These are phyloP conservation scores for Agaricus blazei DNA, from an alignment of 768 basidiomycete genomes.

Conservation along the genomic window DNA sequence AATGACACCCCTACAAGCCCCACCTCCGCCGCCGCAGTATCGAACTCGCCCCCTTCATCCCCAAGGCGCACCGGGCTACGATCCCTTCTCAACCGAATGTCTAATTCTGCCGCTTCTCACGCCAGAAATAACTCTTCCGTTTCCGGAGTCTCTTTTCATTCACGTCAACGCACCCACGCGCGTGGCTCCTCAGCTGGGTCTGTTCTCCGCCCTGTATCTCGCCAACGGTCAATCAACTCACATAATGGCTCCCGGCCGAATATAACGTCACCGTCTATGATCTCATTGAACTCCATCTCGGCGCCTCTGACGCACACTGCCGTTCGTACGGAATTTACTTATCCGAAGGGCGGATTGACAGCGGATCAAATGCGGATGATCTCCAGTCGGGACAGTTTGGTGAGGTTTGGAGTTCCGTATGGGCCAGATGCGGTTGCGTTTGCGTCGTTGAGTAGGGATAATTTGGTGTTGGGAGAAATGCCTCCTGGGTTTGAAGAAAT, in stretches of 20 bases:
- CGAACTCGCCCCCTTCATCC: background rate
- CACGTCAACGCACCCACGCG: slow-evolving; percentile 19
- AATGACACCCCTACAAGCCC: background rate
- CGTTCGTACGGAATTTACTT: slow-evolving; percentile 65
- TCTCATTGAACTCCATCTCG: slow-evolving; percentile 72
- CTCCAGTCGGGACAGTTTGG: slow-evolving; percentile 59
- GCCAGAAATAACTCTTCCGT: slow-evolving; percentile 25
- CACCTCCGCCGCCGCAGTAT: background rate
- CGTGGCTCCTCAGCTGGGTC: slow-evolving; percentile 31
- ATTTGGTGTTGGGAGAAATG: slow-evolving; percentile 24
- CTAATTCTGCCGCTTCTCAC: slow-evolving; percentile 23
- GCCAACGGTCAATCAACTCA: slow-evolving; percentile 40
- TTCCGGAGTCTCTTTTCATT: slow-evolving; percentile 15
- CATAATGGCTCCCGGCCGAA: slow-evolving; percentile 22
- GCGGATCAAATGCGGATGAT: slow-evolving; percentile 65
- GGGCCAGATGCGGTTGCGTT: slow-evolving; percentile 69
- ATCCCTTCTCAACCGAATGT: slow-evolving; percentile 36
- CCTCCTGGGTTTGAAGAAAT: slow-evolving; percentile 51
- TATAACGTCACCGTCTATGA: slow-evolving; percentile 60
- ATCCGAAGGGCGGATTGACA: slow-evolving; percentile 58
- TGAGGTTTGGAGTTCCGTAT: slow-evolving; percentile 71
- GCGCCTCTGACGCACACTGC: slow-evolving; percentile 72
- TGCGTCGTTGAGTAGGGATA: slow-evolving; percentile 40
- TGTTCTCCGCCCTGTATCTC: slow-evolving; percentile 41
- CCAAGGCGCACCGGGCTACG: slow-evolving; percentile 43